These are phyloP conservation scores for Aspergillus sp. DNA, from an alignment of 2,329 filamentous ascomycete species.

Conservation along the genomic window DNA sequence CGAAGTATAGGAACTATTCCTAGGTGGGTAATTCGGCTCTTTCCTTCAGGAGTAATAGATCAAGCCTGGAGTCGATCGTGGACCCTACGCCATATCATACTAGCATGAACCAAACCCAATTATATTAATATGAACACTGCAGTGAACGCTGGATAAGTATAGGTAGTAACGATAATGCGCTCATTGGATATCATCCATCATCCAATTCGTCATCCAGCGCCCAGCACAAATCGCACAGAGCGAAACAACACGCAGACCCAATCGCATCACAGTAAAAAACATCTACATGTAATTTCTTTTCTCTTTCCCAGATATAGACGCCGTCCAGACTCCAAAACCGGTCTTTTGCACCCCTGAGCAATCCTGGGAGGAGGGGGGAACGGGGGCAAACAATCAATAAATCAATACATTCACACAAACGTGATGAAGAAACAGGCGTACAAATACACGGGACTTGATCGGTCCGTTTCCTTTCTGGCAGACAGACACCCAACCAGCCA, in stretches of 20 bases:
- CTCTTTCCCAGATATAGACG: conserved; percentile 1
- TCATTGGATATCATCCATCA: background rate
- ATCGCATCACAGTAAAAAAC: background rate
- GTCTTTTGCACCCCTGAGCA: background rate
- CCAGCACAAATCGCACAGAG: background rate
- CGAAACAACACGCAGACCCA: background rate
- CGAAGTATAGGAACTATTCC: too few relatives aligned
- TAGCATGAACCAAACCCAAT: background rate
- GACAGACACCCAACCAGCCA: too few relatives aligned
- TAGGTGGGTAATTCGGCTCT: too few relatives aligned
- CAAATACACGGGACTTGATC: conserved; percentile 6
- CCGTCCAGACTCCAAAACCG: conserved; percentile 9
- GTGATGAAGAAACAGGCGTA: conserved; percentile 1
- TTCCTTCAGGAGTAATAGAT: too few relatives aligned
- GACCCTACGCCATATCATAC: too few relatives aligned
- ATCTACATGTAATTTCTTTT: conserved; percentile 5
- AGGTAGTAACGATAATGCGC: background rate
- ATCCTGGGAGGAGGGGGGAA: background rate
- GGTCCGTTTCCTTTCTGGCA: background rate
- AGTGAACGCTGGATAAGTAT: background rate
- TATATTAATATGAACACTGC: background rate
- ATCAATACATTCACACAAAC: background rate
- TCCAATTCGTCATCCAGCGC: background rate
- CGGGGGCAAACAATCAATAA: background rate
- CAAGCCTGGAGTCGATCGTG: too few relatives aligned